Evolutionary conservation across 108 stramenopile species (phyloP), one percentile per base, ranked within the genome.

Genomic region (Cyclotella choctawhatcheeana): DNA sequence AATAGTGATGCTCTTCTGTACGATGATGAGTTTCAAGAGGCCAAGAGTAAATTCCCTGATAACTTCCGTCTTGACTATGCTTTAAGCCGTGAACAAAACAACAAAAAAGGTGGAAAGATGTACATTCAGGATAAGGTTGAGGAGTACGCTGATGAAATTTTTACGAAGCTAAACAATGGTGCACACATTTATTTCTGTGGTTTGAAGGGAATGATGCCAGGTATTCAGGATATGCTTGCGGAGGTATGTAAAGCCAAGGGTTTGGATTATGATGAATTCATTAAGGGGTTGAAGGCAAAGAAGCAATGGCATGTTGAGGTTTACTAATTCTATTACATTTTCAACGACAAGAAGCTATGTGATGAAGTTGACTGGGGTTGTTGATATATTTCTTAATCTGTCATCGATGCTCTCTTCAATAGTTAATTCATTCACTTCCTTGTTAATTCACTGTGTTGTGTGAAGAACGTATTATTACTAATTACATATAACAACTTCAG

Each of bases 141-240:
- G 84, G 96, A 98, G 69, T 97, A 97, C 70, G 95, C 93, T 18
- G 96, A 98, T 76, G 97, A 98, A 62, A 82, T 98, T 44, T 98
- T 97, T 84, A 31, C 35, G 37, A 93, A 93, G 88, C 87, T 98
- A 17, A 83, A 85, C 58, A 85, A 84, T 22, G 96, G 96, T 64
- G 97, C 96, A 16, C 96, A 96, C 92, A 96, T 98, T 64, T 98
- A 98, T 88, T 98, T 98, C 86, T 98, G 97, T 74, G 97, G 97
- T 30, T 75, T 98, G 59, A 98, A 98, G 89, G 97, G 96, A 34
- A 97, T 98, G 97, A 98, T 98, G 97, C 96, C 96, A 69, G 95
- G 96, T 63, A 97, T 97, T 79, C 93, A 94, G 65, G 89, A 92
- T 44, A 98, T 96, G 94, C 92, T 98, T 59, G 83, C 90, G 81